phyloP scores from a whole-genome alignment of 2,329 filamentous ascomycete species.

The Stagonosporopsis tanaceti region DNA sequence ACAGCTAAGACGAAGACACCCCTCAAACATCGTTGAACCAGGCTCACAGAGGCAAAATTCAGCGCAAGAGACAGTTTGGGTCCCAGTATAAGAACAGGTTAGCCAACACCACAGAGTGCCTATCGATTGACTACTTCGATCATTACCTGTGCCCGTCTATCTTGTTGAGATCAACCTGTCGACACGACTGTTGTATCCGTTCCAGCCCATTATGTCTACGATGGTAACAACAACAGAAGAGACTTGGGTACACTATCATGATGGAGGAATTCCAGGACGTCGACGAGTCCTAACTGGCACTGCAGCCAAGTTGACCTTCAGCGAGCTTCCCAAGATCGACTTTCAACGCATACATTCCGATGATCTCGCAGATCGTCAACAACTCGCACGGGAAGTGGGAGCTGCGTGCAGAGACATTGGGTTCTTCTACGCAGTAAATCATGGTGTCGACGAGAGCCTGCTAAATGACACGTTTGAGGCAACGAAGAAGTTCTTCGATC shows the following conservation, averaged over 20 bases:
- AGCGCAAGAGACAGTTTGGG: neutral
- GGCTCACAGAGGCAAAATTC: too few relatives aligned
- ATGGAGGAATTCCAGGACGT: slow-evolving; percentile 40
- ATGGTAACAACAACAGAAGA: slow-evolving; percentile 23
- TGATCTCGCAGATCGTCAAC: slow-evolving; percentile 32
- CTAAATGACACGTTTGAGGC: slow-evolving; percentile 41
- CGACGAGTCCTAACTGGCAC: slow-evolving; percentile 36
- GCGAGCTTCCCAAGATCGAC: slow-evolving; percentile 40
- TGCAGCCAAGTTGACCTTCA: slow-evolving; percentile 37
- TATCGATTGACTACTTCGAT: neutral
- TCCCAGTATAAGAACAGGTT: neutral
- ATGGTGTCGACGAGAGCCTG: slow-evolving; percentile 38
- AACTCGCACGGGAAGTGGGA: slow-evolving; percentile 41
- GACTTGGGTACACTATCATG: slow-evolving; percentile 42
- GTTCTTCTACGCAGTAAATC: slow-evolving; percentile 47
- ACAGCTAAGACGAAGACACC: neutral
- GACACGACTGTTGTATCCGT: too few relatives aligned
- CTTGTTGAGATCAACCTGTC: neutral
- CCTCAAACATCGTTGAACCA: neutral
- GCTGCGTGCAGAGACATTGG: slow-evolving; percentile 45
- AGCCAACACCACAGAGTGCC: neutral
- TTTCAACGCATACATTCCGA: slow-evolving; percentile 42
- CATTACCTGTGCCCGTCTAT: neutral
- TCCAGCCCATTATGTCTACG: neutral
- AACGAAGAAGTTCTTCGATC: slow-evolving; percentile 41